Evolutionary conservation across 148 eudicot genomes (phyloP), one percentile per base, ranked within the genome.

Genomic region (Rhododendron mucronatum): DNA sequence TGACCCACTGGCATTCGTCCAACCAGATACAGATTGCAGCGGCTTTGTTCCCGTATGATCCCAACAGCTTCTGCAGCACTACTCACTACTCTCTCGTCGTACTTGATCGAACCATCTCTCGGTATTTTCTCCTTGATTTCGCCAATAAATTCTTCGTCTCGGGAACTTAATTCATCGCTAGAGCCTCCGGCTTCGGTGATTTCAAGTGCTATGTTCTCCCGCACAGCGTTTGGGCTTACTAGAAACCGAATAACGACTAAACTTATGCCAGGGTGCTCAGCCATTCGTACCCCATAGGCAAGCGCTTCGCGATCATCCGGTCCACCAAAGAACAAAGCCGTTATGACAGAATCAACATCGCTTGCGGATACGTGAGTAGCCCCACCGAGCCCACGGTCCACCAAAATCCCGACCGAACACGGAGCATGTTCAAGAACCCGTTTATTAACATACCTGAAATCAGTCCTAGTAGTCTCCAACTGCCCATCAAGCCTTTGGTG

Each of bases 371-470:
- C 85, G 1, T 95, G 97, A 14, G 95, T 89, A 0, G 94, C 50
- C 14, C 98, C 98, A 26, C 98, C 98, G 0, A 95, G 94, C n/a
- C 95, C 97, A 0, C 97, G 94, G 84, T 95, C 98, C 0, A 95
- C 92, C 28, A 95, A 51, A 50, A 95, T 92, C 50, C 93, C 96
- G 13, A 95, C 97, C 1, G 98, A 95, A 78, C 98, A 95, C 0
- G 93, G 92, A 0, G 97, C 93, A 30, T 94, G 79, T 57, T 85
- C 88, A 12, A 95, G 94, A 33, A 91, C 95, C 67, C 85, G 85
- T 33, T 88, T 83, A 87, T 95, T 95, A 21, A 94, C 92, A 0
- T 82, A 76, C 80, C 92, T 86, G 21, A 90, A 90, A 47, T 94
- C 98, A 18, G 90, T 86, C 21, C 96, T 85, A 2, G 98, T 92